phyloP scores from a whole-genome alignment of 164 flowering plant genomes.

The Macadamia tetraphylla region DNA sequence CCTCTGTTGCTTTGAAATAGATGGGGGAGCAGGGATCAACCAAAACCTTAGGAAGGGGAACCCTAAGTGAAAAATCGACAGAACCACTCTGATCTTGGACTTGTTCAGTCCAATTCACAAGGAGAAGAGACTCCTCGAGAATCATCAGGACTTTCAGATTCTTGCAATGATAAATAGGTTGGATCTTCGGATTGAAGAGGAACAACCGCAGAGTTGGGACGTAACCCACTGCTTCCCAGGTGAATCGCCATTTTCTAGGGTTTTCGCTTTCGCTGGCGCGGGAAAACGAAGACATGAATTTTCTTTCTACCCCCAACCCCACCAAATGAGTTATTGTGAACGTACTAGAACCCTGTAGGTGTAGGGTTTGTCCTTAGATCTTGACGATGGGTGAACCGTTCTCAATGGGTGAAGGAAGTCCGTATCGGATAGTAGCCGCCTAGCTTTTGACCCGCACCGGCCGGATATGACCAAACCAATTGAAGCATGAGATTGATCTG shows the following conservation, averaged over 20 bases:
- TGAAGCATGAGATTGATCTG: no score
- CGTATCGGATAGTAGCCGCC: no score
- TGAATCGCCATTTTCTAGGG: slow-evolving; percentile 80
- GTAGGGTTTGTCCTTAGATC: no score
- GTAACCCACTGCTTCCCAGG: slow-evolving; percentile 88
- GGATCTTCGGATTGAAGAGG: slow-evolving; percentile 47
- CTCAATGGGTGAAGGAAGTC: no score
- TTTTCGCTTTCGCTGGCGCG: slow-evolving; percentile 20
- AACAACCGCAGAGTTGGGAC: slow-evolving; percentile 55
- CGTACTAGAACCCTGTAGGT: no score
- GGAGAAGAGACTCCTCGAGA: slow-evolving; percentile 32
- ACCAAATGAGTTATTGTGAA: no score
- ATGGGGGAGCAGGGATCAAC: slow-evolving; percentile 58
- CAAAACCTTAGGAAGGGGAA: slow-evolving; percentile 73
- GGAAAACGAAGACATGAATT: background rate
- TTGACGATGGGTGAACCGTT: no score
- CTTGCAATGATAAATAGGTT: slow-evolving; percentile 40
- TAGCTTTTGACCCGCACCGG: no score
- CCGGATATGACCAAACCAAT: no score
- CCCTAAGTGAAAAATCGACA: slow-evolving; percentile 31
- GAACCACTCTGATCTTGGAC: background rate
- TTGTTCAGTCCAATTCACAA: slow-evolving; percentile 38
- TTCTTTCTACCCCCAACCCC: no score
- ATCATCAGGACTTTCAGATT: slow-evolving; percentile 30
- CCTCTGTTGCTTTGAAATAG: slow-evolving; percentile 43